Conservation (phyloP, 495 filamentous ascomycete genomes). For the Parachaetomium inaequale region DNA sequence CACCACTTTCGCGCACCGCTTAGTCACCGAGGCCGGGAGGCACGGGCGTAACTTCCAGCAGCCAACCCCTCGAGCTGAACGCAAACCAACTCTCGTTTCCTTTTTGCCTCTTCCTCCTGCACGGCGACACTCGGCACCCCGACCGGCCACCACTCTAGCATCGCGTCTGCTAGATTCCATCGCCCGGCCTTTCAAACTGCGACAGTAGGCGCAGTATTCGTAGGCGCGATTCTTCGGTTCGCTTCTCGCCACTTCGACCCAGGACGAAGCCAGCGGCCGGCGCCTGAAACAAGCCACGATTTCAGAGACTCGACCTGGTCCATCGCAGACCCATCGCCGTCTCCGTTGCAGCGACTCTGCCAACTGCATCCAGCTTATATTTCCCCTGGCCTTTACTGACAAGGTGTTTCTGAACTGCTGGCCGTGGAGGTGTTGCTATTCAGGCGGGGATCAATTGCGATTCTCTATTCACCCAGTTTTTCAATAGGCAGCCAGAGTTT, state of each 20-base stretch:
- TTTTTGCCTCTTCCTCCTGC: background rate
- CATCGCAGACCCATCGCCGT: slow-evolving; percentile 9
- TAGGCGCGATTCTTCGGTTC: background rate
- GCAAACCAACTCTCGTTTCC: background rate
- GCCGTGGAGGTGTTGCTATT: slow-evolving; percentile 30
- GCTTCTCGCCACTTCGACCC: background rate
- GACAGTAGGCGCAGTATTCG: background rate
- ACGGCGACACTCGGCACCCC: background rate
- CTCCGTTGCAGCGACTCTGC: background rate
- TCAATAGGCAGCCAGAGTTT: slow-evolving; percentile 29
- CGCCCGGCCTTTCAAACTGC: background rate
- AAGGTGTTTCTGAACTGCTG: slow-evolving; percentile 28
- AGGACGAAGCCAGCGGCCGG: slow-evolving; percentile 5
- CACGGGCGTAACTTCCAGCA: background rate
- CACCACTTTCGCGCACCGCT: background rate
- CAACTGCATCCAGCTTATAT: background rate
- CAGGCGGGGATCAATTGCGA: slow-evolving; percentile 24
- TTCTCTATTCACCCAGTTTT: slow-evolving; percentile 26
- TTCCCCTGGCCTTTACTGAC: slow-evolving; percentile 16
- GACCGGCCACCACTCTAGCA: background rate
- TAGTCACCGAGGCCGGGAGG: slow-evolving; percentile 3
- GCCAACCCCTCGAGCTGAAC: background rate
- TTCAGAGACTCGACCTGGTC: background rate
- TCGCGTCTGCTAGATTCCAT: background rate
- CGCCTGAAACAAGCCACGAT: background rate